Evolutionary conservation across 495 filamentous ascomycete species (phyloP).

Genomic region (Hypoxylon trugodes): DNA sequence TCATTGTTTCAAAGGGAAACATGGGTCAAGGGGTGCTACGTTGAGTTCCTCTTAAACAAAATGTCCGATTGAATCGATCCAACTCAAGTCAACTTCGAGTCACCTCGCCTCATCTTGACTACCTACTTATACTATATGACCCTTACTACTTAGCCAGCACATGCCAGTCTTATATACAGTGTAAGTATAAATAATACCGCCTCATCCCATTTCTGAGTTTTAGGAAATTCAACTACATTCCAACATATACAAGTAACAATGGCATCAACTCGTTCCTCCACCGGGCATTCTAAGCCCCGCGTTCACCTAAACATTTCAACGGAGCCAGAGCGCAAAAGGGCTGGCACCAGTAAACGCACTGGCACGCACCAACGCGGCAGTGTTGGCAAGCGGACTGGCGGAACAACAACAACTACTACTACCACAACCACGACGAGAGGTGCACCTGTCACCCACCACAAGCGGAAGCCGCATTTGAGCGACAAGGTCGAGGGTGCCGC

Average conservation of each 20-base stretch:
- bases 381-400: too few relatives aligned
- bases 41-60: background rate
- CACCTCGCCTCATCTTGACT: too few relatives aligned
- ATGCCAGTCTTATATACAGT: too few relatives aligned
- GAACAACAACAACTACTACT: too few relatives aligned
- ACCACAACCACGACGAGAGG: too few relatives aligned
- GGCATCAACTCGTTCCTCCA: slow-evolving; percentile 46
- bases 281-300: slow-evolving; percentile 40
- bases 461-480: slow-evolving; percentile 45
- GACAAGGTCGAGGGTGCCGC: slow-evolving; percentile 48
- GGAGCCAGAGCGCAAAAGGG: slow-evolving; percentile 41
- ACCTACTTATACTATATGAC: too few relatives aligned
- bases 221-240: too few relatives aligned
- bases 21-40: background rate
- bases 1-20: slow-evolving; percentile 14
- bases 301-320: slow-evolving; percentile 38
- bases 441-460: slow-evolving; percentile 47
- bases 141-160: too few relatives aligned
- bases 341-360: slow-evolving; percentile 23
- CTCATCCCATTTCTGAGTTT: too few relatives aligned
- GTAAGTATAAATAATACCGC: too few relatives aligned
- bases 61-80: background rate
- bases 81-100: background rate
- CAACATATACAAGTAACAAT: slow-evolving; percentile 32
- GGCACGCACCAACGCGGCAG: too few relatives aligned